Base-by-base conservation (phyloP, 2,329 filamentous ascomycete genomes). In the Xylogone sp. region DNA sequence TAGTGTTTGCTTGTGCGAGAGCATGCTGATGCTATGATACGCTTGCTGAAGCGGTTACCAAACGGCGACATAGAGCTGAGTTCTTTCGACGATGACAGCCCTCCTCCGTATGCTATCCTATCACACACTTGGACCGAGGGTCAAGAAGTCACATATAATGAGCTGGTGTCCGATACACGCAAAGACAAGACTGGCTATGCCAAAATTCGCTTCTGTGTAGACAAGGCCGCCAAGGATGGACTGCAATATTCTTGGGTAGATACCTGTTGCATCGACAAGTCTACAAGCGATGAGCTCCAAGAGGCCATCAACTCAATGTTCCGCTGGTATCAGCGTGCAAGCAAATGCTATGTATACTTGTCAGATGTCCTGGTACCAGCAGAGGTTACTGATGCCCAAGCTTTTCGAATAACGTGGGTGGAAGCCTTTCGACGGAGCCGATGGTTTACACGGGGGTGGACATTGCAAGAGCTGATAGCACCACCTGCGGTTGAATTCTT, bases 291-390 rank as follows among this genome's bases (percentile, higher is more conserved):
- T 24, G 56, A 57, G 47, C 55, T 57, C 21, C 27, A 29, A 24
- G 3, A 2, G 22, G 8, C 18, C 51, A 3, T n/a, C n/a, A n/a
- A n/a, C n/a, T n/a, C n/a, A n/a, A n/a, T n/a, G n/a, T n/a, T n/a
- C n/a, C n/a, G n/a, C n/a, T n/a, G n/a, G n/a, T n/a, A n/a, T n/a
- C n/a, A n/a, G n/a, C n/a, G n/a, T n/a, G n/a, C n/a, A n/a, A 20
- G 16, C 3, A 53, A 55, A 48, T 58, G 52, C 52, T 58, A 58
- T 52, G 53, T 53, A 13, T 58, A 58, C 42, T 52, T 58, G 10
- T 48, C 52, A n/a, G 51, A 56, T 43, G 51, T 56, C 9, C 27
- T 19, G n/a, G 18, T 31, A 16, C 52, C 20, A 46, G 44, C 24
- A 31, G 7, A 45, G 46, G 27, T 39, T 42, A 16, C 39, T 49